Percentiles rank a stretch among this genome's conserved stretches.
Conservation (phyloP, 2,329 filamentous ascomycete species). For the Pyrenochaeta sp. region DNA sequence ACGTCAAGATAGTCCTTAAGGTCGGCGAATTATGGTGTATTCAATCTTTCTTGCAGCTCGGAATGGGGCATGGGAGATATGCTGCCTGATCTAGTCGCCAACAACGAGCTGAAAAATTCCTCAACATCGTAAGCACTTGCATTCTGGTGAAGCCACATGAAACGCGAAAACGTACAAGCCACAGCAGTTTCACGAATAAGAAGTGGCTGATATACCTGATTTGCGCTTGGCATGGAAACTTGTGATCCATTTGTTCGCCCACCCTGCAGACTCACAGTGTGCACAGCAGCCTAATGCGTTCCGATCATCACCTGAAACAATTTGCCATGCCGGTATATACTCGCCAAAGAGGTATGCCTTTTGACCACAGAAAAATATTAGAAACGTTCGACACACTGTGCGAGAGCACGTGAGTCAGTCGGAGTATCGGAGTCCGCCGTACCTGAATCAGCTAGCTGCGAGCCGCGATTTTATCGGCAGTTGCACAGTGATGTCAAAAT, state of each 20-base stretch:
- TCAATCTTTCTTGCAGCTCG: too few relatives aligned
- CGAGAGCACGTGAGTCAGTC: conserved; percentile 10
- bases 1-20: neutral
- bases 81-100: too few relatives aligned
- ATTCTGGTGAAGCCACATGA: neutral
- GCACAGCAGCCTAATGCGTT: neutral
- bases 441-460: conserved; percentile 2
- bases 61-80: too few relatives aligned
- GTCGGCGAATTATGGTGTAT: too few relatives aligned
- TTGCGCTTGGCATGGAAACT: neutral
- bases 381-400: neutral
- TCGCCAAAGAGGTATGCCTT: neutral
- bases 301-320: neutral
- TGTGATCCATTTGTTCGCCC: neutral
- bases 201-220: neutral
- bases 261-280: neutral
- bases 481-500: conserved; percentile 19
- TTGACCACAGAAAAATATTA: neutral
- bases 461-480: conserved; percentile 19
- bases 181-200: neutral
- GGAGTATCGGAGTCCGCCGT: neutral
- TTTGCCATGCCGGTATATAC: neutral
- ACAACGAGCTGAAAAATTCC: too few relatives aligned
- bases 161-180: neutral
- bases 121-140: neutral